Evolutionary conservation across 352 stramenopile species (phyloP).

Genomic region (Globisporangium irregulare): DNA sequence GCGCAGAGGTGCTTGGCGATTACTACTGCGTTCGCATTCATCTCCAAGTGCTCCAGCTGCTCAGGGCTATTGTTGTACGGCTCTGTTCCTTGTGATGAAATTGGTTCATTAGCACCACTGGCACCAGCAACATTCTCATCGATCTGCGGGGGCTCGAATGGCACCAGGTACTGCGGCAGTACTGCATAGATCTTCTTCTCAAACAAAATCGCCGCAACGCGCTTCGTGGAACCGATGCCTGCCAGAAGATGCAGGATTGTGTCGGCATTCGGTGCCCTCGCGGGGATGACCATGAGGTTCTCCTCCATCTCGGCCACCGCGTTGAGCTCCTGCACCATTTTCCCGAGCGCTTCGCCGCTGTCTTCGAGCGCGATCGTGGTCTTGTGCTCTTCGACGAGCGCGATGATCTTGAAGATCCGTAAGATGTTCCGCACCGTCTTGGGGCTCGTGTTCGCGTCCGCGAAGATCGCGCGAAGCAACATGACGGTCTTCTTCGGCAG

Average conservation of each 20-base stretch:
- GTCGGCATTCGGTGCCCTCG: slow-evolving; percentile 33
- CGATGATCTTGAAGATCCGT: slow-evolving; percentile 48
- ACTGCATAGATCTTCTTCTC: slow-evolving; percentile 51
- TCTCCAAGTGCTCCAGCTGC: slow-evolving; percentile 8
- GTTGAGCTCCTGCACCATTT: slow-evolving; percentile 51
- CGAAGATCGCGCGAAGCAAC: slow-evolving; percentile 56
- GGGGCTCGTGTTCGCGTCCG: slow-evolving; percentile 27
- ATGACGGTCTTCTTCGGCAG: slow-evolving; percentile 75
- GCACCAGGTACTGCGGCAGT: slow-evolving; percentile 39
- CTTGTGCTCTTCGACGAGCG: slow-evolving; percentile 74
- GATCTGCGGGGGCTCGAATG: slow-evolving; percentile 6
- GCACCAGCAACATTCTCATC: not conserved
- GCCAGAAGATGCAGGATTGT: slow-evolving; percentile 45
- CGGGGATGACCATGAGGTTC: slow-evolving; percentile 21
- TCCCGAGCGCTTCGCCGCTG: slow-evolving; percentile 44
- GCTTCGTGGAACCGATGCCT: slow-evolving; percentile 31
- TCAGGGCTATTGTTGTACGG: not conserved
- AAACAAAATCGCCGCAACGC: slow-evolving; percentile 48
- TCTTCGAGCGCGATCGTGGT: slow-evolving; percentile 68
- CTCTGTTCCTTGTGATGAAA: not conserved
- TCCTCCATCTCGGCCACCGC: slow-evolving; percentile 20
- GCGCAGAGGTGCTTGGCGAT: slow-evolving; percentile 32
- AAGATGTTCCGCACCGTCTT: slow-evolving; percentile 73
- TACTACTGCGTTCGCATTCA: slow-evolving; percentile 21
- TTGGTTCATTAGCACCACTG: not conserved